Base-by-base conservation (phyloP, 495 filamentous ascomycete species). In the Barbatosphaeria neglecta region DNA sequence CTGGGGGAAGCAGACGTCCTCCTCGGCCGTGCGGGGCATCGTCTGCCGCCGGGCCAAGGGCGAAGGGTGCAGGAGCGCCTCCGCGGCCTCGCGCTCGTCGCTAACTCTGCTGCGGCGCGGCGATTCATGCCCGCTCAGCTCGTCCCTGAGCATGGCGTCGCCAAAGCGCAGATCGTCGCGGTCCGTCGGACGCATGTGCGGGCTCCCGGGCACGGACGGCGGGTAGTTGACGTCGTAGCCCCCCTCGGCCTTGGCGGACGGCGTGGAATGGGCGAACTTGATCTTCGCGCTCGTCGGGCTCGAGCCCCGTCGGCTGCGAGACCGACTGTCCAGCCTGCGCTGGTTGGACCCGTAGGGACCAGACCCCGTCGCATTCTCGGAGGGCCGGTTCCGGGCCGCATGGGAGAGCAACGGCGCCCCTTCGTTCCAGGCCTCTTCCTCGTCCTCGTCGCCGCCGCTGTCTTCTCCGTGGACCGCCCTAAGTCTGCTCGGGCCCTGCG, bases 1-100 rank as follows among this genome's bases (percentile, higher is more conserved):
- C 16, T 76, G 75, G 1, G 90, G 90, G 53, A 95, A 95, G 69
- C 92, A 97, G 1, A 97, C 92, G 64, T 98, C 92, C 54, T 88
- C 84, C 53, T 87, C 78, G 2, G 84, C 85, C 16, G 75, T 60
- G 8, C 71, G 37, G 15, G 67, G 68, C 31, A 75, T 68, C 8
- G 69, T 74, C 39, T 71, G 65, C 38, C 66, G 60, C 41, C 69
- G 66, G 18, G 75, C 64, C 33, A 69, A 59, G 0, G 61, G 50
- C n/a, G 63, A 55, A 25, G 52, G 54, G 13, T 57, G 56, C 37
- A 48, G 48, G 54, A 49, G 40, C 3, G 37, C 20, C 19, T 27
- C 38, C 35, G 66, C 61, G 2, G 59, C 50, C 39, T 63, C 57
- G 13, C 62, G 63, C 44, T 68, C 65, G 13, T 67, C 50, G 50